These are phyloP conservation scores for Rhododendron ovatum DNA, from an alignment of 148 eudicot genomes.

Conservation along the genomic window DNA sequence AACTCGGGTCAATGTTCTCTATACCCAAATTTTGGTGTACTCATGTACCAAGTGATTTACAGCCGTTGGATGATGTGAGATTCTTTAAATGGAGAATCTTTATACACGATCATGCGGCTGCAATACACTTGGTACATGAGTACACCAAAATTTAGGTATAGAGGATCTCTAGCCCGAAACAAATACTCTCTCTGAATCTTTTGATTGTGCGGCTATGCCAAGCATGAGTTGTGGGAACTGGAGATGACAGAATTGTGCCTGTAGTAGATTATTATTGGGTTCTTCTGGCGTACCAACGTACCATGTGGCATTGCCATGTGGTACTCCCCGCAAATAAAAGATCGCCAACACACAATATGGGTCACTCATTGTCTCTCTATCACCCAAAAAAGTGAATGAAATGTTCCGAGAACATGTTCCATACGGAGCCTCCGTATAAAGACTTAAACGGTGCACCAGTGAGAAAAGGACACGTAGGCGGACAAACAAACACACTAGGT, in stretches of 20 bases:
- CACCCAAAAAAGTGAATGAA: no score
- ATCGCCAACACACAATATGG: not conserved
- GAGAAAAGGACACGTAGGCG: no score
- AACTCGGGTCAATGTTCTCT: not conserved
- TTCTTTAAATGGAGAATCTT: not conserved
- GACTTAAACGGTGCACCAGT: no score
- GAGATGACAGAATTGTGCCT: not conserved
- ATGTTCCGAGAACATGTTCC: no score
- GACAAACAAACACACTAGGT: no score
- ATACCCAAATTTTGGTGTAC: not conserved
- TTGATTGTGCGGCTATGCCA: not conserved
- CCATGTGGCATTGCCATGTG: not conserved
- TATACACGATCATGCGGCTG: not conserved
- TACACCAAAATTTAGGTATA: not conserved
- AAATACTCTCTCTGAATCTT: not conserved
- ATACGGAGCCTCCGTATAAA: no score
- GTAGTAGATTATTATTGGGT: not conserved
- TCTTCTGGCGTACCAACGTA: not conserved
- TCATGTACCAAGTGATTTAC: not conserved
- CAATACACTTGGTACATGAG: not conserved
- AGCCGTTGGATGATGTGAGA: no score
- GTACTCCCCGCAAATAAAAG: not conserved
- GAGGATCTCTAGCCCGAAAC: not conserved
- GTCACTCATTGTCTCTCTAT: no score
- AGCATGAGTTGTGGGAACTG: not conserved